Percentiles rank a stretch among this genome's conserved stretches.
phyloP scores from a whole-genome alignment of 2,329 filamentous ascomycete genomes.

The Huntiella moniliformis region DNA sequence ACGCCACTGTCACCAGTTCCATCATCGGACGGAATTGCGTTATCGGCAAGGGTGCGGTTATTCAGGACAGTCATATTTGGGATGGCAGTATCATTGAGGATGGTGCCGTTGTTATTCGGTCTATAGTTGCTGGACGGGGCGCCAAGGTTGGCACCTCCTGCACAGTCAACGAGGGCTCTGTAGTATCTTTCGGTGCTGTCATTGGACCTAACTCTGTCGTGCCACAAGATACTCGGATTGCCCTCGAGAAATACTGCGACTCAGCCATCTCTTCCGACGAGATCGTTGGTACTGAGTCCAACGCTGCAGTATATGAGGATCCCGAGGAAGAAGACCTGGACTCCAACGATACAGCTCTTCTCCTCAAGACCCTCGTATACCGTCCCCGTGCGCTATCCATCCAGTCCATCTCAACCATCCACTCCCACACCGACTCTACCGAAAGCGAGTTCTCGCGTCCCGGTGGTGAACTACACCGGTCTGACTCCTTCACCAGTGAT shows the following conservation, averaged over 20 bases:
- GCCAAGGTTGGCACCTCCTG: constrained; percentile 53
- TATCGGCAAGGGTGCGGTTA: constrained; percentile 66
- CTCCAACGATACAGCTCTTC: constrained; percentile 28
- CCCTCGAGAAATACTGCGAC: constrained; percentile 19
- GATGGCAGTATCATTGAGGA: constrained; percentile 65
- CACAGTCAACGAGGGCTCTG: constrained; percentile 48
- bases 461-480: constrained; percentile 27
- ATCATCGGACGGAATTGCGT: constrained; percentile 70
- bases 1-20: constrained; percentile 51
- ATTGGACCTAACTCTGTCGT: constrained; percentile 43
- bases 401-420: constrained; percentile 36
- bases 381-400: constrained; percentile 32
- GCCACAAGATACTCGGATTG: constrained; percentile 18
- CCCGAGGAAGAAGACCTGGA: constrained; percentile 31
- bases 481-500: constrained; percentile 55
- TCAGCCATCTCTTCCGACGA: constrained; percentile 13
- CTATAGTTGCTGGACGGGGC: constrained; percentile 53
- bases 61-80: constrained; percentile 75
- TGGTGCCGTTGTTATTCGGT: constrained; percentile 46
- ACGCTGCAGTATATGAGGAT: constrained; percentile 29
- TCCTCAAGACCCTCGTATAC: constrained; percentile 39
- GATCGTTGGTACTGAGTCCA: constrained; percentile 30
- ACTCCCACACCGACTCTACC: constrained; percentile 33
- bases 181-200: constrained; percentile 62
- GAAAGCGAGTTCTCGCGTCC: constrained; percentile 31